Evolutionary conservation across 306 rosid genomes (phyloP).

Genomic region (Trifolium repens): DNA sequence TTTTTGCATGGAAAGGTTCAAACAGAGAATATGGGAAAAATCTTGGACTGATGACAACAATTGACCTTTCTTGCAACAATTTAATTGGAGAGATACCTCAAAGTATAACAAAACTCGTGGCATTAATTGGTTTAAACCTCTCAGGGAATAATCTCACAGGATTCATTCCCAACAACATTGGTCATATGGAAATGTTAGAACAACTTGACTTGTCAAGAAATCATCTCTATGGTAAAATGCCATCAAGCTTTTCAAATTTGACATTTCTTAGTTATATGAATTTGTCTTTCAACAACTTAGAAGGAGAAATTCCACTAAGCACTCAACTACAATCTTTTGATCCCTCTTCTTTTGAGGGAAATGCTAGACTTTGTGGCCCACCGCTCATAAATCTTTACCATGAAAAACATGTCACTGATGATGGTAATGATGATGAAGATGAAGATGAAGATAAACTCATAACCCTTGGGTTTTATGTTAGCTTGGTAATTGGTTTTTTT

Average conservation of each 20-base stretch:
- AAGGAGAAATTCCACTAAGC: too few species aligned
- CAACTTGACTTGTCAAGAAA: constrained; percentile 46
- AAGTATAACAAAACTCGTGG: constrained; percentile 36
- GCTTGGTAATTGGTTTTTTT: too few species aligned
- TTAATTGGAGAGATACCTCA: too few species aligned
- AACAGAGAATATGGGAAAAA: too few species aligned
- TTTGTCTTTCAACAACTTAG: too few species aligned
- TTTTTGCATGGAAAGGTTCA: too few species aligned
- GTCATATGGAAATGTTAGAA: constrained; percentile 38
- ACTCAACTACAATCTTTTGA: constrained; percentile 3
- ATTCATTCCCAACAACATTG: constrained; percentile 39
- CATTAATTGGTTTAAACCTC: constrained; percentile 39
- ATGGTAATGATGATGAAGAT: background rate
- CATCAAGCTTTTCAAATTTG: constrained; percentile 1
- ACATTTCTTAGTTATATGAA: background rate
- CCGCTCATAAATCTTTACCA: constrained; percentile 4
- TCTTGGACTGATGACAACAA: too few species aligned
- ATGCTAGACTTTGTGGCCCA: constrained; percentile 42
- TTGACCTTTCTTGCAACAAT: too few species aligned
- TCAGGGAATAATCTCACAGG: constrained; percentile 44
- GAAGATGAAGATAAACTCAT: background rate
- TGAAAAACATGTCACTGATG: background rate
- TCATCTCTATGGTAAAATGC: constrained; percentile 18
- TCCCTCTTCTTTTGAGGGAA: constrained; percentile 30
- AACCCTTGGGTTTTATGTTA: background rate